These are phyloP conservation scores for Apiospora hydei DNA, from an alignment of 2,329 filamentous ascomycete genomes.

Conservation along the genomic window DNA sequence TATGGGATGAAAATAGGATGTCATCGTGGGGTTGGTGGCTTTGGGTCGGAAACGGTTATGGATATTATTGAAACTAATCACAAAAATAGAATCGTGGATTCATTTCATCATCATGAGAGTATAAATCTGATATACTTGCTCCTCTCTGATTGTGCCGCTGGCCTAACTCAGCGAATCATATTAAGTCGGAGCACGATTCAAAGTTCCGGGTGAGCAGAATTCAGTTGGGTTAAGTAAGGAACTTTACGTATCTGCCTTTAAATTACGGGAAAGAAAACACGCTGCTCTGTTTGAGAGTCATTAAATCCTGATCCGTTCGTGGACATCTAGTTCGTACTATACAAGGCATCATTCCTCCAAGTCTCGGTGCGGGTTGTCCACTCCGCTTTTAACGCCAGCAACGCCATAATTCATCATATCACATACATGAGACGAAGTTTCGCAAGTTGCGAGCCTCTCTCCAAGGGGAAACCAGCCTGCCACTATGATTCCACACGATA, in stretches of 20 bases:
- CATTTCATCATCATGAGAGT: background rate
- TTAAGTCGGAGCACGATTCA: background rate
- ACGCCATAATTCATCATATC: conserved; percentile 1
- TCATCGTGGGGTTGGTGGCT: background rate
- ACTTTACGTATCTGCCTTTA: background rate
- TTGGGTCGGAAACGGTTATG: background rate
- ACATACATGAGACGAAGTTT: background rate
- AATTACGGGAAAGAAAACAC: too few species aligned
- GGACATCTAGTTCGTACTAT: conserved; percentile 8
- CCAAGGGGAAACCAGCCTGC: background rate
- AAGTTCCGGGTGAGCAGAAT: background rate
- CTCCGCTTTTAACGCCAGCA: background rate
- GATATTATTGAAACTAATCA: conserved; percentile 1
- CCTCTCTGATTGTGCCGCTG: background rate
- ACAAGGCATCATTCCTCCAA: background rate
- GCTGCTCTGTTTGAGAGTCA: background rate
- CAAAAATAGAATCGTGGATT: background rate
- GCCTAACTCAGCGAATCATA: background rate
- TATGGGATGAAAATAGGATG: conserved; percentile 10
- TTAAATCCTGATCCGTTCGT: background rate
- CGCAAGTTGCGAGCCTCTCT: background rate
- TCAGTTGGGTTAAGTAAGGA: background rate
- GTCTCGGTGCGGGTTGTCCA: background rate
- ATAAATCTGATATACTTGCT: background rate
- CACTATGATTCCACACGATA: conserved; percentile 64